Conservation (phyloP, 2,329 filamentous ascomycete species). For the Trichoderma breve region DNA sequence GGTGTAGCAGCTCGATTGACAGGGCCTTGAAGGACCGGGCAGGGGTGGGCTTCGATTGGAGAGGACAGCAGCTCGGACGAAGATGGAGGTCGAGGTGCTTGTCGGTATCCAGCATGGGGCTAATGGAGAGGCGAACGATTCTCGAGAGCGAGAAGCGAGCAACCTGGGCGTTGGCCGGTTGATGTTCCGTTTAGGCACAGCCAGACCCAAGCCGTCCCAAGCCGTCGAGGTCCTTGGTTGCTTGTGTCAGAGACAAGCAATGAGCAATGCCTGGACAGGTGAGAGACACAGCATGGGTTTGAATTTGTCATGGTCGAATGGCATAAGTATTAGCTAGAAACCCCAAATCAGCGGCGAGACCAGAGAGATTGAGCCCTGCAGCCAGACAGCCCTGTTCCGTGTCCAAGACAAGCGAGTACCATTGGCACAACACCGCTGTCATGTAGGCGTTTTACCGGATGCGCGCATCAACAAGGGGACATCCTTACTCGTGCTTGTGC, state of each 20-base stretch:
- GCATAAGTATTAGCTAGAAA: neutral
- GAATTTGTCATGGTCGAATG: neutral
- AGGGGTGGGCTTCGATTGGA: neutral
- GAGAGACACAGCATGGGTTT: neutral
- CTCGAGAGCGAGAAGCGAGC: neutral
- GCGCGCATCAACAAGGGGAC: neutral
- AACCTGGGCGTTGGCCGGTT: neutral
- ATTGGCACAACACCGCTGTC: too few relatives aligned
- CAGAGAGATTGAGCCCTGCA: neutral
- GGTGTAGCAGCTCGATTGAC: slow-evolving; percentile 13
- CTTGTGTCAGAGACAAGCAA: too few relatives aligned
- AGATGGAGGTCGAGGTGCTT: neutral
- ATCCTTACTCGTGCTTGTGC: neutral
- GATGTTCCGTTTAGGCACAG: neutral
- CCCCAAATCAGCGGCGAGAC: neutral
- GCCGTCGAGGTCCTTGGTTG: neutral
- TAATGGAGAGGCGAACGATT: neutral
- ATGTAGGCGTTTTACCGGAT: neutral
- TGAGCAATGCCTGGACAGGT: neutral
- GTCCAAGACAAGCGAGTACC: neutral
- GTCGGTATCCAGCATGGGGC: neutral
- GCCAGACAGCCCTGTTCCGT: neutral
- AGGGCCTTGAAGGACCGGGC: neutral
- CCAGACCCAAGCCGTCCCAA: neutral
- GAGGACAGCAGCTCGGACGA: neutral